A percentile compares a stretch with the other conserved stretches of the same genome.
phyloP scores from a whole-genome alignment of 192 early-diverging fungal species.

The Linderina pennispora region DNA sequence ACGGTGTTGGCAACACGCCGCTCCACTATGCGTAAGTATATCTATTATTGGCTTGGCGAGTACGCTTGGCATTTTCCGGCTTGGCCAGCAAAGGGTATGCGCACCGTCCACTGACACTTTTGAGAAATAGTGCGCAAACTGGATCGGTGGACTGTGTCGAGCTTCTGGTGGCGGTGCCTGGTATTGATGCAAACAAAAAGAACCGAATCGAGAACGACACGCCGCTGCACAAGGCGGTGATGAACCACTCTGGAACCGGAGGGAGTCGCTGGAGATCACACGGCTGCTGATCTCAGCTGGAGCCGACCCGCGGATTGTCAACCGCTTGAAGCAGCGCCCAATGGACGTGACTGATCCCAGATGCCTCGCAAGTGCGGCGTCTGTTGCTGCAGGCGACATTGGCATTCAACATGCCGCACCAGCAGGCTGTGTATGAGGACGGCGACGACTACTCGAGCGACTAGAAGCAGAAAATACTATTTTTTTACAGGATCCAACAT shows the following conservation, averaged over 20 bases:
- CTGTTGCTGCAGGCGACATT: conserved; percentile 27
- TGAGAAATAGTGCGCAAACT: conserved; percentile 40
- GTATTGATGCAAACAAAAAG: conserved; percentile 52
- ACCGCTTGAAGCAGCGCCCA: conserved; percentile 27
- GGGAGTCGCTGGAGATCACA: conserved; percentile 56
- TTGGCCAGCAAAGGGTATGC: too few species aligned
- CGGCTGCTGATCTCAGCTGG: conserved; percentile 50
- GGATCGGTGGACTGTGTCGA: conserved; percentile 58
- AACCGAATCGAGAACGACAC: conserved; percentile 55
- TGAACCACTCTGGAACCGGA: conserved; percentile 42
- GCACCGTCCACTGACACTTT: too few species aligned
- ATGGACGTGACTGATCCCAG: conserved; percentile 19
- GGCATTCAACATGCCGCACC: conserved; percentile 4
- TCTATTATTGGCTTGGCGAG: conserved; percentile 1
- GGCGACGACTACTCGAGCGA: conserved; percentile 17
- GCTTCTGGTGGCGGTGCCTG: conserved; percentile 44
- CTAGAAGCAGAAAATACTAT: conserved; percentile 3
- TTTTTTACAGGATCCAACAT: too few species aligned
- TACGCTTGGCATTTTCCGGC: too few species aligned
- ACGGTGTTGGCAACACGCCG: conserved; percentile 59
- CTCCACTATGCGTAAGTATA: conserved; percentile 58
- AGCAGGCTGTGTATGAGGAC: neutral
- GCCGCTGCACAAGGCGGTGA: conserved; percentile 63
- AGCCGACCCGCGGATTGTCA: conserved; percentile 45
- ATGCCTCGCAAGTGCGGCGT: conserved; percentile 22